A percentile compares a stretch with the other conserved stretches of the same genome.
These are phyloP conservation scores for Rhodotorula kratochvilovae DNA, from an alignment of 768 basidiomycete genomes.

Conservation along the genomic window DNA sequence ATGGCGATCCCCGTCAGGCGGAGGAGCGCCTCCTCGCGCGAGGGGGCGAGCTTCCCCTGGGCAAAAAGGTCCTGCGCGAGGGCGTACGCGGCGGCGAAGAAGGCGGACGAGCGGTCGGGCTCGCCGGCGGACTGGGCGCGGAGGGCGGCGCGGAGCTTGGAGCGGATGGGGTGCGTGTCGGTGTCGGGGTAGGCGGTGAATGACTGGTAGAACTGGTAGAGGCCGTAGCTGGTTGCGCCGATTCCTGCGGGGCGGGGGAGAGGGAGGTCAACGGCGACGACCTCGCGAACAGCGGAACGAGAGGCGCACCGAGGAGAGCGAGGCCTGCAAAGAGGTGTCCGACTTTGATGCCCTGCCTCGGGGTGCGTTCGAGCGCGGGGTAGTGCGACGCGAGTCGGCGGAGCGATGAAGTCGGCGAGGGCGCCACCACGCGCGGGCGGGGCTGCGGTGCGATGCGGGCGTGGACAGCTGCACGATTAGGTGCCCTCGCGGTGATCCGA, in stretches of 20 bases:
- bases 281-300: too few relatives aligned
- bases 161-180: conserved; percentile 21
- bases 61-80: conserved; percentile 24
- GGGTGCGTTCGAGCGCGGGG: conserved; percentile 7
- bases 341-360: conserved; percentile 24
- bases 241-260: conserved; percentile 12
- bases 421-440: background rate
- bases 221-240: conserved; percentile 31
- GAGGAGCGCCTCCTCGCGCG: conserved; percentile 6
- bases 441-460: background rate
- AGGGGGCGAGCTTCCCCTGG: conserved; percentile 1
- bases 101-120: conserved; percentile 5
- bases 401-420: background rate
- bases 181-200: conserved; percentile 38
- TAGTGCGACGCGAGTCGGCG: conserved; percentile 10
- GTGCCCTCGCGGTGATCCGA: too few relatives aligned
- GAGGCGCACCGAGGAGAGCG: conserved; percentile 29
- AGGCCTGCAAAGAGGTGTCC: conserved; percentile 25
- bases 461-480: too few relatives aligned
- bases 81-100: conserved; percentile 31
- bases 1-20: conserved; percentile 31
- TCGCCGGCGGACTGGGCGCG: conserved; percentile 1
- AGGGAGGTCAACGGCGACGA: background rate
- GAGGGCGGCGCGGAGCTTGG: conserved; percentile 35
- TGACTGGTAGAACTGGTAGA: conserved; percentile 35